Conservation (phyloP, 2,329 filamentous ascomycete genomes). For the Trichothecium roseum region DNA sequence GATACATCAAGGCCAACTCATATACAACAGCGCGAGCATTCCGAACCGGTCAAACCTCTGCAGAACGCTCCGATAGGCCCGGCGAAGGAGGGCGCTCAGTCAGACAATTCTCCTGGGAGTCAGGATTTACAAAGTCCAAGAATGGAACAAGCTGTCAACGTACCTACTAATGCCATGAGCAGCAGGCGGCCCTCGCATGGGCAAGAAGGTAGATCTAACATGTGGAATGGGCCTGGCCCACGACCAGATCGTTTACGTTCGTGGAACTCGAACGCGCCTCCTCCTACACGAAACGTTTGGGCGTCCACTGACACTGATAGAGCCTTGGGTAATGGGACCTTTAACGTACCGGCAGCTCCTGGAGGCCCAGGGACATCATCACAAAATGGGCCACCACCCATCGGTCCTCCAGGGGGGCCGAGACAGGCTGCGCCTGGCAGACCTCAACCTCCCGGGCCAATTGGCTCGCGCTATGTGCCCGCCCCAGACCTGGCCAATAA, state of each 20-base stretch:
- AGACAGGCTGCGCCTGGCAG: conserved; percentile 15
- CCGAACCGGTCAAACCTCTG: conserved; percentile 2
- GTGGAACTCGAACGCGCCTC: conserved; percentile 37
- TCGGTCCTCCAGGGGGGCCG: conserved; percentile 23
- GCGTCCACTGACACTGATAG: conserved; percentile 61
- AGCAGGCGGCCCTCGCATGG: conserved; percentile 20
- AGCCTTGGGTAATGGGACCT: conserved; percentile 69
- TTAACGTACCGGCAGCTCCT: too few relatives aligned
- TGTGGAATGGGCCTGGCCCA: conserved; percentile 27
- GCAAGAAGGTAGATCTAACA: conserved; percentile 19
- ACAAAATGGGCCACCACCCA: conserved; percentile 32
- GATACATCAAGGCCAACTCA: conserved; percentile 21
- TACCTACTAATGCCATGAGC: conserved; percentile 6
- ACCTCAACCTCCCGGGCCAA: conserved; percentile 18
- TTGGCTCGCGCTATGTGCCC: conserved; percentile 19
- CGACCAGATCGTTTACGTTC: conserved; percentile 37
- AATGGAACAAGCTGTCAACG: neutral
- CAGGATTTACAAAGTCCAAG: neutral
- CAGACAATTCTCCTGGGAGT: too few relatives aligned
- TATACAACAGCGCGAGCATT: conserved; percentile 22
- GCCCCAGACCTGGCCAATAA: conserved; percentile 25
- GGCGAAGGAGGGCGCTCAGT: neutral
- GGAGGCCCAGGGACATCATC: conserved; percentile 41
- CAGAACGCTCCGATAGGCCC: neutral
- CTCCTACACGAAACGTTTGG: conserved; percentile 56